Base-by-base conservation (phyloP, 129 eudicot genomes). In the Artemisia tridentata region DNA sequence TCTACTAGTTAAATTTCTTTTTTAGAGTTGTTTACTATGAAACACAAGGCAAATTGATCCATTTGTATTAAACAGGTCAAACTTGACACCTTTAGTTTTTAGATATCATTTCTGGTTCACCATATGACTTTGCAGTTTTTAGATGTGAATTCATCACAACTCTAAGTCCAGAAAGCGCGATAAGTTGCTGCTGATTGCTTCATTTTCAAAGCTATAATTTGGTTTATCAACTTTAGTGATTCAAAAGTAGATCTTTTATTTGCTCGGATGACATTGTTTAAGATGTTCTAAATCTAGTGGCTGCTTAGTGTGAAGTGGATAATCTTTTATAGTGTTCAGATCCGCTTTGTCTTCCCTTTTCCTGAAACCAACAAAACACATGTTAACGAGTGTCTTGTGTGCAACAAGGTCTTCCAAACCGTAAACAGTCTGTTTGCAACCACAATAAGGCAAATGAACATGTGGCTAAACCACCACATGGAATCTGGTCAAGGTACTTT, bases 171-270 rank as follows among this genome's bases (percentile, higher is more conserved):
- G 11, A 9, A 57, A 18, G 62, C 25, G 27, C 7, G 60, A 3
- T 20, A 55, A 55, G 21, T 56, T 56, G 62, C 62, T 19, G 15
- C 18, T 17, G 23, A 55, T 55, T 55, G 61, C 62, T 56, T 56
- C 2, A 56, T 56, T 19, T 56, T 56, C 13, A 19, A 56, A 56
- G 59, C 6, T 56, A 56, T 13, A 31, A 31, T 55, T 55, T 55
- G 29, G 14, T 19, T 55, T 55, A 17, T 12, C 17, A 55, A 19
- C 29, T 55, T 7, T 55, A 16, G 61, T 55, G 29, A 55, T 23
- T 55, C 61, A 18, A 55, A 55, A 55, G 61, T 55, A 8, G 61
- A 55, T 25, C 15, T 19, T 55, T 55, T 55, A 31, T 31, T 55
- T 55, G 13, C 61, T 55, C 3, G 27, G 61, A 55, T 8, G 61